Base-by-base conservation (phyloP, 108 stramenopile genomes). In the Stephanodiscus triporus region DNA sequence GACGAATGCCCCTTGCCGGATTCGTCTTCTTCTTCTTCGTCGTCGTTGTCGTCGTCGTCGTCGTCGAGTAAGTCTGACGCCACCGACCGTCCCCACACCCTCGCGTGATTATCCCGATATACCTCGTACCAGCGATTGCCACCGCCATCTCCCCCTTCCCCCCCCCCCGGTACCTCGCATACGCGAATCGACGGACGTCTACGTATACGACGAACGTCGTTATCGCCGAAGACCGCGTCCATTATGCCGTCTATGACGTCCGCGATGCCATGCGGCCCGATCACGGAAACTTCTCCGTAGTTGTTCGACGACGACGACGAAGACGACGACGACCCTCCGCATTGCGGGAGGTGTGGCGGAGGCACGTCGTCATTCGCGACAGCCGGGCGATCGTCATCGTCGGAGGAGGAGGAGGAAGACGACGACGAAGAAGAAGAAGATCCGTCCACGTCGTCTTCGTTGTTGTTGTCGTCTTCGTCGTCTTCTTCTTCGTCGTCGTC, bases 61-160 rank as follows among this genome's bases (percentile, higher is more conserved):
- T 19, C 19, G 48, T 49, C 48, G 16, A 6, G 48, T 10, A n/a
- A n/a, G n/a, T n/a, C n/a, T n/a, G n/a, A n/a, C 49, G 20, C 4
- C 26, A 80, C 56, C 19, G 72, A 69, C 16, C 59, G 72, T n/a
- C 56, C 79, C 79, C 79, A 80, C 0, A 73, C 47, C 40, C 63
- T 10, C 49, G 91, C 27, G 29, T 73, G 88, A 19, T 79, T 76
- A 76, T 91, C 89, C 26, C 76, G 34, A 61, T 93, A 89, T 11
- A 93, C 86, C 37, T 81, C 73, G 84, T 84, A 93, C 92, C 92
- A 93, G 19, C 55, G 17, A 60, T 23, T 36, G 58, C 14, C 23
- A 72, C 50, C 45, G 58, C 36, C 19, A 58, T 4, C 24, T 55
- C 47, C 11, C n/a, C n/a, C n/a, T n/a, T n/a, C n/a, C 61, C 68